Evolutionary conservation across 73 alveolate genomes (phyloP), one percentile per base, ranked within the genome.

Genomic region (Durusdinium trenchii): DNA sequence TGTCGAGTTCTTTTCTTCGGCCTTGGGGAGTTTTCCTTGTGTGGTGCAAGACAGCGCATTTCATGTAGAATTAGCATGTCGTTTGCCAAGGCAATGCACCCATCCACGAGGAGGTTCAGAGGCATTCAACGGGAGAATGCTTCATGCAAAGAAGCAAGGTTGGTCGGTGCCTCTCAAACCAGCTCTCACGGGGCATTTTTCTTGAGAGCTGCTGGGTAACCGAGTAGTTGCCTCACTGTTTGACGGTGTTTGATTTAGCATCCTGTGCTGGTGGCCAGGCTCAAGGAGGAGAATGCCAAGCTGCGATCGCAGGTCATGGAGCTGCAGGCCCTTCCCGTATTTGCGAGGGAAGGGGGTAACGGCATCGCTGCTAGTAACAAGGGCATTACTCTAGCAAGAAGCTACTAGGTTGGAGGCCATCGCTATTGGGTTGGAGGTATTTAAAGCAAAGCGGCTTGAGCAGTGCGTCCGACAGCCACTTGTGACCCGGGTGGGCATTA

Each of bases 261-360:
- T 40, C 9, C 32, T 35, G 16, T 64, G 45, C 6, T n/a, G 46
- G 35, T 75, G 38, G 36, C 14, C 86, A 43, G 89, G 69, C 78
- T 91, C 16, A 73, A 89, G 35, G 98, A 67, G 57, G 98, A 91
- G 90, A 91, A 91, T 48, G 98, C 98, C 52, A 35, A 35, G 90
- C 89, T 91, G 67, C 98, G 98, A 26, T 76, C 98, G 36, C 87
- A 91, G 60, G 98, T 91, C 60, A 76, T 76, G 62, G 98, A 91
- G 51, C 76, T 91, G 42, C 98, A 91, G 98, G 96, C 86, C 36
- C 38, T 10, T 35, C 61, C 16, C 35, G 35, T 35, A 7, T 7
- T 75, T 1, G 86, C 32, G 61, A 38, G 26, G 26, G 38, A 32
- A 42, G 23, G 14, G 20, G 40, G 26, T 60, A 60, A 57, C 69